phyloP scores from a whole-genome alignment of 306 rosid species.

The Malus domestica region ASM211411v1 NC_041803.1:191001-191500 shows the following conservation, averaged over 20 bases:
- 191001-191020: slow-evolving; percentile 56
- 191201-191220: slow-evolving; percentile 37
- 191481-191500: slow-evolving; percentile 53
- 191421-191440: slow-evolving; percentile 7
- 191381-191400: slow-evolving; percentile 8
- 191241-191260: slow-evolving; percentile 36
- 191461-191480: slow-evolving; percentile 44
- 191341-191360: slow-evolving; percentile 32
- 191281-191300: slow-evolving; percentile 42
- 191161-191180: slow-evolving; percentile 50
- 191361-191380: slow-evolving; percentile 18
- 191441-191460: slow-evolving; percentile 17
- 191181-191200: slow-evolving; percentile 45
- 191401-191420: slow-evolving; percentile 22
- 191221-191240: slow-evolving; percentile 14
- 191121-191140: slow-evolving; percentile 69
- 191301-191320: slow-evolving; percentile 21
- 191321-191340: slow-evolving; percentile 42
- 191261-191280: slow-evolving; percentile 35
- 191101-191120: slow-evolving; percentile 62
- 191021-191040: slow-evolving; percentile 71
- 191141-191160: slow-evolving; percentile 42
- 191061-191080: slow-evolving; percentile 14
- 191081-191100: neutral
- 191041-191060: slow-evolving; percentile 48